phyloP scores from a whole-genome alignment of 805 yeast species.

The Starmerella powellii region DNA sequence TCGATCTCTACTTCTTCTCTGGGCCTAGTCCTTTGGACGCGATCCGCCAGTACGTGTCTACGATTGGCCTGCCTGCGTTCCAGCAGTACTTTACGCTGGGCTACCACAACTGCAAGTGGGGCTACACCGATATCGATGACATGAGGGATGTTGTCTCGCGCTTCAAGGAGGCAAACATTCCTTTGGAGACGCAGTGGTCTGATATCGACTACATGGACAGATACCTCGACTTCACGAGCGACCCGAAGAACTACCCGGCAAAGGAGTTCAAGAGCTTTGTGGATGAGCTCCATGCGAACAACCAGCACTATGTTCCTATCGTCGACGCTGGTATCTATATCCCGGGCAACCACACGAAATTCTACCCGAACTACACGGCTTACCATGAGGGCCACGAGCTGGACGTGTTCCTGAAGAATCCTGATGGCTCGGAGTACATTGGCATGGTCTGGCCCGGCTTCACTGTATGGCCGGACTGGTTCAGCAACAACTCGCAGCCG shows the following conservation, averaged over 20 bases:
- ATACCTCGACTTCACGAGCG: background rate
- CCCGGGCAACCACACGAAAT: background rate
- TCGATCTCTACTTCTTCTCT: constrained; percentile 2
- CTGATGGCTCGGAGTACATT: background rate
- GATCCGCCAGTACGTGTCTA: background rate
- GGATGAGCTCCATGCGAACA: background rate
- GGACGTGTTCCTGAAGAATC: constrained; percentile 2
- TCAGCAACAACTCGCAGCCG: background rate
- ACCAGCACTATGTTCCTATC: constrained; percentile 1
- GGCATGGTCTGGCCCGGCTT: constrained; percentile 6
- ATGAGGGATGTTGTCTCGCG: background rate
- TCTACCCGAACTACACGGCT: background rate
- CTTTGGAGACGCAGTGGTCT: constrained; percentile 2
- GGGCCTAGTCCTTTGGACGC: constrained; percentile 1
- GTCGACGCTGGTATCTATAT: constrained; percentile 3
- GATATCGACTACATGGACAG: constrained; percentile 7
- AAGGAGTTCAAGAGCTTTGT: background rate
- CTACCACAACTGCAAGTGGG: constrained; percentile 5
- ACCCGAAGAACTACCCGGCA: background rate
- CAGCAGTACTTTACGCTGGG: constrained; percentile 5
- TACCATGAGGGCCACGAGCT: constrained; percentile 4
- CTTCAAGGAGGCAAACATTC: constrained; percentile 1
- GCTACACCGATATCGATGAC: background rate
- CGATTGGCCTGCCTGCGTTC: background rate
- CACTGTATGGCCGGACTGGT: constrained; percentile 2